These are phyloP conservation scores for Tilletia walkeri DNA, from an alignment of 1,284 basidiomycete species.

Conservation along the genomic window DNA sequence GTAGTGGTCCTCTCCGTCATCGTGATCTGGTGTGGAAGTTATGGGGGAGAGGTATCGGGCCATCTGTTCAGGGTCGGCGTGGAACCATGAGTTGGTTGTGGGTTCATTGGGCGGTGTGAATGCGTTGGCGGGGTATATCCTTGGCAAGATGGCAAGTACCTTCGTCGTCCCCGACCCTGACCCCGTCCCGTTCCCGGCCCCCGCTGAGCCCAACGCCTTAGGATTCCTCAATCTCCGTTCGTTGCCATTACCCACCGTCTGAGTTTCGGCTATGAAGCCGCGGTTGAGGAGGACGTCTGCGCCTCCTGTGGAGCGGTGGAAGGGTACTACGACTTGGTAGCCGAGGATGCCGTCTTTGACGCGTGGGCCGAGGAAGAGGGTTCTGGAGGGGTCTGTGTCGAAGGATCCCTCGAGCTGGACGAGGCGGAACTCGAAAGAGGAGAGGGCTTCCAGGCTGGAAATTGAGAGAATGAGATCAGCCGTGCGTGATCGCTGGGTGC, in stretches of 20 bases:
- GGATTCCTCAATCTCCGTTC: slow-evolving; percentile 11
- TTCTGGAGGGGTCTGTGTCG: slow-evolving; percentile 67
- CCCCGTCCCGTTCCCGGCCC: background rate
- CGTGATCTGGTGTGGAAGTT: background rate
- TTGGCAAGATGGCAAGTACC: slow-evolving; percentile 36
- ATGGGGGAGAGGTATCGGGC: slow-evolving; percentile 63
- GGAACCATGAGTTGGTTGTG: slow-evolving; percentile 74
- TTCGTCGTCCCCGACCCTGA: slow-evolving; percentile 20
- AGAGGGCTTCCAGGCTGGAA: slow-evolving; percentile 31
- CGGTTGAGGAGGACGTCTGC: slow-evolving; percentile 72
- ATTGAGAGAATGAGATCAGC: background rate
- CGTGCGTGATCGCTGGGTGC: too few species aligned
- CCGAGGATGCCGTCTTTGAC: slow-evolving; percentile 83
- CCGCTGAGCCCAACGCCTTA: slow-evolving; percentile 37
- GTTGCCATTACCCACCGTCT: slow-evolving; percentile 48
- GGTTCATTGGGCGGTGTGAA: slow-evolving; percentile 89
- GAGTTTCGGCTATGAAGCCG: slow-evolving; percentile 72
- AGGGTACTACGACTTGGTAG: slow-evolving; percentile 80
- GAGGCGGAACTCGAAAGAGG: slow-evolving; percentile 46
- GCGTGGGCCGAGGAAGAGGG: slow-evolving; percentile 80
- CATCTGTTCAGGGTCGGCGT: slow-evolving; percentile 81
- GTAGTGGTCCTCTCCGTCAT: slow-evolving; percentile 29
- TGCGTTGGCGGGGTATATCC: slow-evolving; percentile 60
- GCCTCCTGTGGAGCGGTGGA: slow-evolving; percentile 64
- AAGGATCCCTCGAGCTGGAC: slow-evolving; percentile 41